Evolutionary conservation across 2,329 filamentous ascomycete species (phyloP), one percentile per base, ranked within the genome.

Genomic region (Colletotrichum australisinense): DNA sequence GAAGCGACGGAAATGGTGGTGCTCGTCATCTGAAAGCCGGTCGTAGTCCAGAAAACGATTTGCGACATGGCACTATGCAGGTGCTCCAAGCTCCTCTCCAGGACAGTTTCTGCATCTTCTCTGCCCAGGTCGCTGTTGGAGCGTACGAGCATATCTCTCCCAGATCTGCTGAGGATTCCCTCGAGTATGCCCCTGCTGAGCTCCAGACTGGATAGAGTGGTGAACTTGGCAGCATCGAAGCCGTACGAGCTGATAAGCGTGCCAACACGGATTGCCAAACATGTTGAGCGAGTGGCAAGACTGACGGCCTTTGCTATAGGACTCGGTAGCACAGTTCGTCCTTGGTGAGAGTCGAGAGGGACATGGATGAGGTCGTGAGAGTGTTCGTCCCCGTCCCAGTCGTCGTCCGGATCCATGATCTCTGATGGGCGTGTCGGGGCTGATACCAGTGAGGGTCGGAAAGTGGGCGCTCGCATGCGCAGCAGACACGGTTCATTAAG

Each of bases 1-100:
- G 89, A 90, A 5, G 86, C 86, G 16, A 87, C 84, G 22, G 86
- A 87, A 19, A 91, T 80, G 5, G 89, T 87, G 1, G 89, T 87
- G 11, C 86, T 86, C 1, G 89, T 90, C 11, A 92, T 77, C 58
- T 90, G 85, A 76, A 92, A 92, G 59, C 90, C 86, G 2, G 90
- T 87, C 2, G 88, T 88, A 1, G 90, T 90, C 84, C 89, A 90
- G 76, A 92, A 91, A 53, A 90, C 88, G 32, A 89, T 84, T 63
- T 87, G 86, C 6, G 87, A 88, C 79, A 92, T 89, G 28, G 88
- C 88, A 64, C 85, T 84, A 76, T 92, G 89, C 55, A 92, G 80
- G 67, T 82, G 85, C 71, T 89, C 88, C 35, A 92, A 83, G 76
- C 87, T 90, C 70, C 83, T 83, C 76, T 91, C 89, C 57, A 92